A percentile compares a stretch with the other conserved stretches of the same genome.
Evolutionary conservation across 2,329 filamentous ascomycete species (phyloP).

Genomic region (Botrytis squamosa): DNA sequence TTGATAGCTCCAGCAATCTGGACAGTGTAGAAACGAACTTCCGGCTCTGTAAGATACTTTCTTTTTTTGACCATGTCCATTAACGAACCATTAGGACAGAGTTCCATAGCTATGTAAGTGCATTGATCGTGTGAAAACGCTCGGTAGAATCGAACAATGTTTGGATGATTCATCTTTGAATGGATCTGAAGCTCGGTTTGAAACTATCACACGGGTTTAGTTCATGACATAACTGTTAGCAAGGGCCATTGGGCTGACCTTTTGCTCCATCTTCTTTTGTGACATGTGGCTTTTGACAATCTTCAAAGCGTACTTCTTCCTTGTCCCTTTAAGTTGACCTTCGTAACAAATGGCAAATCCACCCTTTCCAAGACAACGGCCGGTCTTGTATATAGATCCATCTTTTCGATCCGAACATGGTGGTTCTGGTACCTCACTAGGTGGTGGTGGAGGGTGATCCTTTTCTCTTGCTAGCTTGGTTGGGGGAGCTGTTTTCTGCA

Average conservation of each 20-base stretch:
- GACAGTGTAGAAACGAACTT: constrained; percentile 89
- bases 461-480: constrained; percentile 53
- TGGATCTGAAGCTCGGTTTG: constrained; percentile 93
- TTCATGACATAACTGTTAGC: neutral
- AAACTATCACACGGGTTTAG: constrained; percentile 48
- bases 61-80: constrained; percentile 97
- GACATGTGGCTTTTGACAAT: constrained; percentile 84
- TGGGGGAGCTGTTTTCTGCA: constrained; percentile 50
- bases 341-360: constrained; percentile 82
- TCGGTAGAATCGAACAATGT: constrained; percentile 92
- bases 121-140: constrained; percentile 87
- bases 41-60: constrained; percentile 86
- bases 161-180: constrained; percentile 93
- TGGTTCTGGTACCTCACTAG: constrained; percentile 57
- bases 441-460: constrained; percentile 65
- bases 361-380: constrained; percentile 73
- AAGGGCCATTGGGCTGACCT: constrained; percentile 53
- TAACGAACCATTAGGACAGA: constrained; percentile 92
- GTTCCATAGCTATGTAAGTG: constrained; percentile 90
- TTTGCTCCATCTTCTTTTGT: constrained; percentile 73
- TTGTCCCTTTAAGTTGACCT: constrained; percentile 64
- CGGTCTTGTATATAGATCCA: constrained; percentile 72
- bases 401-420: constrained; percentile 66
- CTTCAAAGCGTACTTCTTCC: constrained; percentile 72
- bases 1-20: constrained; percentile 97